phyloP scores from a whole-genome alignment of 2,329 filamentous ascomycete species.

The Ophiosphaerella narmari region DNA sequence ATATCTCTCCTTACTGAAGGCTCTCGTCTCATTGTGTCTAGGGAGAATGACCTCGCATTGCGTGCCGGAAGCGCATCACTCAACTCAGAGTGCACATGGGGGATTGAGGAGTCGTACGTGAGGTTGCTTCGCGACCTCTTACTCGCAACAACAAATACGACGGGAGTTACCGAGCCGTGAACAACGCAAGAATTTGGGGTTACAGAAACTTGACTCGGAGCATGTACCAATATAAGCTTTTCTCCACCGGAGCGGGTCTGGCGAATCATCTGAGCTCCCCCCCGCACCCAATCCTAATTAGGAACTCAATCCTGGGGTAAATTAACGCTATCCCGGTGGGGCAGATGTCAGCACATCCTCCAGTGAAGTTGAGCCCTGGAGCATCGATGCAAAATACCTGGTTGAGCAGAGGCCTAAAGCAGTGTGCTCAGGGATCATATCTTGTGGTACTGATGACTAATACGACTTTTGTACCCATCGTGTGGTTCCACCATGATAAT shows the following conservation, averaged over 20 bases:
- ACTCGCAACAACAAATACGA: neutral
- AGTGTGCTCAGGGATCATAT: no score
- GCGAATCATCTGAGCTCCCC: neutral
- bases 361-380: no score
- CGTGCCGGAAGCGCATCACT: neutral
- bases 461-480: no score
- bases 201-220: neutral
- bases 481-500: no score
- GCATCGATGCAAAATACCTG: no score
- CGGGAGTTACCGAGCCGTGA: neutral
- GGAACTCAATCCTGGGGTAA: no score
- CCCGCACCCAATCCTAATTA: neutral
- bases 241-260: neutral
- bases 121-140: slow-evolving; percentile 1
- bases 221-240: neutral
- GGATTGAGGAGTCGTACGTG: slow-evolving; percentile 7
- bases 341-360: no score
- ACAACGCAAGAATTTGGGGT: neutral
- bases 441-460: no score
- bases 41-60: neutral
- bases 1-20: slow-evolving; percentile 3
- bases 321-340: no score
- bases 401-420: no score
- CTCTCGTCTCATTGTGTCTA: neutral
- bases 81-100: slow-evolving; percentile 6